Percentiles rank a stretch among this genome's conserved stretches.
Evolutionary conservation across 345 rosid species (phyloP).

Genomic region (Ceriops zippeliana): DNA sequence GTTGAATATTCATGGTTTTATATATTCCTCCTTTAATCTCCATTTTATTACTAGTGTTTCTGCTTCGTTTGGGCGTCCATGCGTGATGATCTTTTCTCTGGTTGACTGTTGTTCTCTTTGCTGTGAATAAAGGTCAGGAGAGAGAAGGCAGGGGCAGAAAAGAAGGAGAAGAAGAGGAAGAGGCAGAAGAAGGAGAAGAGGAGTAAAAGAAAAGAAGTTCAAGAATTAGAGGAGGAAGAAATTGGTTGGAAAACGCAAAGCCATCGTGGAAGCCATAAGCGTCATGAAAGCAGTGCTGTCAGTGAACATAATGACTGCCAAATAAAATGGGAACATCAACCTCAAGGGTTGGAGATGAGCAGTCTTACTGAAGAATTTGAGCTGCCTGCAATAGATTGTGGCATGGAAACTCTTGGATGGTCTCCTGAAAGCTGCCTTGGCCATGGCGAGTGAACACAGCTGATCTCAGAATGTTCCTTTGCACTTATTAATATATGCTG

Average conservation of each 20-base stretch:
- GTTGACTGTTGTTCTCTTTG: too few species aligned
- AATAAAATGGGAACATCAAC: too few species aligned
- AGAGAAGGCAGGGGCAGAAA: neutral
- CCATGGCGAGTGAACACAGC: neutral
- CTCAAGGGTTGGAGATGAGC: too few species aligned
- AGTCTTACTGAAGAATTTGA: too few species aligned
- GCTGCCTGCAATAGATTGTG: too few species aligned
- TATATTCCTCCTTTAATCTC: too few species aligned
- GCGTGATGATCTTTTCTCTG: too few species aligned
- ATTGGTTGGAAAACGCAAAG: neutral
- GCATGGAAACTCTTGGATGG: neutral
- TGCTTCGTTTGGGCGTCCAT: neutral
- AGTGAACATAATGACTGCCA: neutral
- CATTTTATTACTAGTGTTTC: too few species aligned
- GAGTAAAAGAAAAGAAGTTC: neutral
- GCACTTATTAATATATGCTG: too few species aligned
- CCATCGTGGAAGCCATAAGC: neutral
- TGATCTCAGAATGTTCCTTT: neutral
- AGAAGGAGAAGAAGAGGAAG: too few species aligned
- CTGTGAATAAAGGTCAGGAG: conserved; percentile 1
- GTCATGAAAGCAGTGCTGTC: conserved; percentile 3
- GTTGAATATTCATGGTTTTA: too few species aligned
- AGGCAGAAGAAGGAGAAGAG: neutral
- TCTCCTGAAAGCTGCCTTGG: neutral
- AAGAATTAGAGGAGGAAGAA: neutral